These are phyloP conservation scores for Phanerochaete carnosa DNA, from an alignment of 768 basidiomycete species.

Conservation along the genomic window DNA sequence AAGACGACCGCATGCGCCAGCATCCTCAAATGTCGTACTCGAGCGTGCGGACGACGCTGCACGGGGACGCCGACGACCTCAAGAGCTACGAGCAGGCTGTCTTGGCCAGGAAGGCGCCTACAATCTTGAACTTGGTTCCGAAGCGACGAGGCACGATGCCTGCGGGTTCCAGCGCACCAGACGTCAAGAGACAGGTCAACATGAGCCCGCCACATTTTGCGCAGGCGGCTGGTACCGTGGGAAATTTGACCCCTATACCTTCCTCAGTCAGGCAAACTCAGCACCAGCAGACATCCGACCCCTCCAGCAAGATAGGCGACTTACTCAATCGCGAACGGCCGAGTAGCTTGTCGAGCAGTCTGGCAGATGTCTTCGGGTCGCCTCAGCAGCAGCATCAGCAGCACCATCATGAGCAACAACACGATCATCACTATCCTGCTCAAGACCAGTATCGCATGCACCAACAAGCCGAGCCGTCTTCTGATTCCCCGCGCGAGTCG, in stretches of 20 bases:
- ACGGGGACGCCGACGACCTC: conserved; percentile 53
- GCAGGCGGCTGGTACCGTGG: neutral
- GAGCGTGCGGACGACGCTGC: conserved; percentile 28
- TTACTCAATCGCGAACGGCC: conserved; percentile 1
- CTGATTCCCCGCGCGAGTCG: conserved; percentile 19
- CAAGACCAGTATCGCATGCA: neutral
- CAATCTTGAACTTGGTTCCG: conserved; percentile 53
- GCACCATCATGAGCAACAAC: neutral
- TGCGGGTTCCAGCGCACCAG: neutral
- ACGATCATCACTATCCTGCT: neutral
- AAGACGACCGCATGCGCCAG: conserved; percentile 19
- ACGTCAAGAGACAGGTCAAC: neutral
- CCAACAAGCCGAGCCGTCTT: conserved; percentile 16
- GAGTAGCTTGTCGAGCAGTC: conserved; percentile 30
- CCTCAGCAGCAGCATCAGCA: neutral
- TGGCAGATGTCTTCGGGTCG: conserved; percentile 39
- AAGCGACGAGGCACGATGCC: conserved; percentile 25
- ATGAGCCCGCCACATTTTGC: neutral
- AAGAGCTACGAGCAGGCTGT: conserved; percentile 74
- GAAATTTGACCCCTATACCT: neutral
- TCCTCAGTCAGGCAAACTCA: neutral
- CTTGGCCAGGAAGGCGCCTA: conserved; percentile 61
- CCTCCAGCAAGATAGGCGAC: conserved; percentile 1
- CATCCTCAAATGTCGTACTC: conserved; percentile 15
- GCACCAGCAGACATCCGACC: neutral